A percentile compares a stretch with the other conserved stretches of the same genome.
These are phyloP conservation scores for Penicillium riverlandense DNA, from an alignment of 495 filamentous ascomycete genomes.

Conservation along the genomic window DNA sequence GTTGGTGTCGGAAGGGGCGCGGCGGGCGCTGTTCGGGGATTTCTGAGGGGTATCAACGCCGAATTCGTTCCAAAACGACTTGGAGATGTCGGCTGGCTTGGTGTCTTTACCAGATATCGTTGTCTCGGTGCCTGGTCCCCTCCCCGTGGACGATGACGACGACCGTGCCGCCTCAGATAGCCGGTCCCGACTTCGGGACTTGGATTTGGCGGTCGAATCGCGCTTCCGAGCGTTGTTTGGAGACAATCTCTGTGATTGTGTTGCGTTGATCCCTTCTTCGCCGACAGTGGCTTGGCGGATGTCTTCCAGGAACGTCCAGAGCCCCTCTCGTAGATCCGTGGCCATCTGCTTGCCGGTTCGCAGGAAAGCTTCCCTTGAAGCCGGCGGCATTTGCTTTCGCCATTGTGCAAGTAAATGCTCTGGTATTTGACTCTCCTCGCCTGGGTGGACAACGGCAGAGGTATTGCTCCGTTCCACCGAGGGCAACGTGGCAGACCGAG, in stretches of 20 bases:
- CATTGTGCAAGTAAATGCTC: slow-evolving; percentile 33
- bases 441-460: slow-evolving; percentile 9
- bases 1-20: slow-evolving; percentile 15
- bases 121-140: slow-evolving; percentile 24
- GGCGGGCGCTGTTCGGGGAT: slow-evolving; percentile 24
- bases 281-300: slow-evolving; percentile 90
- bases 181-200: slow-evolving; percentile 34
- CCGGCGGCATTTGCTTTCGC: slow-evolving; percentile 36
- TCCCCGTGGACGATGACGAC: slow-evolving; percentile 27
- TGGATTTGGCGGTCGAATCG: slow-evolving; percentile 26
- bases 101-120: slow-evolving; percentile 39
- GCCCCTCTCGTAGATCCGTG: slow-evolving; percentile 76
- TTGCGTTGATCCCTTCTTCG: slow-evolving; percentile 71
- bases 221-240: slow-evolving; percentile 21
- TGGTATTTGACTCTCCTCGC: slow-evolving; percentile 19
- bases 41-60: slow-evolving; percentile 46
- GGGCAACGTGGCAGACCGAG: slow-evolving; percentile 40
- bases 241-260: slow-evolving; percentile 30
- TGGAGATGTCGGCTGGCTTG: slow-evolving; percentile 37
- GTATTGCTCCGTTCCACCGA: slow-evolving; percentile 30
- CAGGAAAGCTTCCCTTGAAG: slow-evolving; percentile 50
- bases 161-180: slow-evolving; percentile 33
- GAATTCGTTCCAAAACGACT: slow-evolving; percentile 48
- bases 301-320: slow-evolving; percentile 98
- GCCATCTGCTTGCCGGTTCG: slow-evolving; percentile 80